Base-by-base conservation (phyloP, 306 rosid species). In the Citrullus colocynthis region DNA sequence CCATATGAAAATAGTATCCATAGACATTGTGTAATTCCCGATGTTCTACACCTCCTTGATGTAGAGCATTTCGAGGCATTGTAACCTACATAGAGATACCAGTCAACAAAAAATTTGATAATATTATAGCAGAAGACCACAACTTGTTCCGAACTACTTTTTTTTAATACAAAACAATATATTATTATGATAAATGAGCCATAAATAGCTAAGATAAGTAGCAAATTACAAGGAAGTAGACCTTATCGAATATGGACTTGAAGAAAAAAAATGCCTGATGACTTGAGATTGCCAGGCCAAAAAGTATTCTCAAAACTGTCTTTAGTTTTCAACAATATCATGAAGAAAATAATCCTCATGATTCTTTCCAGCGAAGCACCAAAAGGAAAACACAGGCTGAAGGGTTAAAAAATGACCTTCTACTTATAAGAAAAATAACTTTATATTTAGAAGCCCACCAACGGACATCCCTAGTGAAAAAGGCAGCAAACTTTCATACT, bases 1-100 rank as follows among this genome's bases (percentile, higher is more conserved):
- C 97, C 99, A 92, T 92, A 88, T 95, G 99, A 81, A 95, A 92
- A 84, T 95, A 95, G 83, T 92, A 91, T 24, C 99, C 99, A 70
- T 95, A 92, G 83, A 85, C 97, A 82, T 95, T 95, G 83, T 95
- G 99, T 80, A 95, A 52, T 82, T 95, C 99, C 12, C 99, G 87
- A 77, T 95, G 96, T 82, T 95, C 99, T 70, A 85, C 88, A 45
- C 87, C 88, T 80, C 97, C 96, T 15, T 56, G 57, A 81, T 95
- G 99, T 70, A 92, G 54, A 85, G 88, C 85, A 87, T 95, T 93
- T 87, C 98, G 93, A 59, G 99, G 99, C 99, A 95, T 95, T 69
- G 99, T 88, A 78, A 92, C 82, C 98, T 95, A 85, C 75, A 84
- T 75, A 82, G 52, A 80, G 34, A 36, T 24, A 64, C 59, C 66